Evolutionary conservation across 2,329 filamentous ascomycete species (phyloP).

Genomic region (Boeremia exigua): DNA sequence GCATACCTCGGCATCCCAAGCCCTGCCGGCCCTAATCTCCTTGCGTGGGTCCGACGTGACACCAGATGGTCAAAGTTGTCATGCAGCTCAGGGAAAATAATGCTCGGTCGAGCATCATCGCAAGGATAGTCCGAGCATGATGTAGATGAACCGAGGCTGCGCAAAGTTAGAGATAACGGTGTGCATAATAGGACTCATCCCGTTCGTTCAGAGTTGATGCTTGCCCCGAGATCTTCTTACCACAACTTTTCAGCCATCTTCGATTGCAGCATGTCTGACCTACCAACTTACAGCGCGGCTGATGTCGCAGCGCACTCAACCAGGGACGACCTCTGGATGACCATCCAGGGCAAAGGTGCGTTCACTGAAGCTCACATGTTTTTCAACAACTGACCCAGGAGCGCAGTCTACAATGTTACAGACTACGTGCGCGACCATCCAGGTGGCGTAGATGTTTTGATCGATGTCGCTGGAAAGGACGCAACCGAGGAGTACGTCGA

Average conservation of each 20-base stretch:
- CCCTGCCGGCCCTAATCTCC: constrained; percentile 11
- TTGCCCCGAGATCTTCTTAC: not conserved
- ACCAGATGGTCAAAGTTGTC: constrained; percentile 13
- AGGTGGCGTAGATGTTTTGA: constrained; percentile 48
- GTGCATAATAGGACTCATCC: constrained; percentile 15
- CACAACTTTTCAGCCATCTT: not conserved
- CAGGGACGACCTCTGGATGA: constrained; percentile 61
- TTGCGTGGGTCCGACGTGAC: constrained; percentile 10
- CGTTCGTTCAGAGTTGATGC: constrained; percentile 13
- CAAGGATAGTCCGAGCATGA: constrained; percentile 8
- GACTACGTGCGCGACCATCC: constrained; percentile 66
- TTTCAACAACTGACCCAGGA: not conserved
- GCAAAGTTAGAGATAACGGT: constrained; percentile 11
- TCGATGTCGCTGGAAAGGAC: constrained; percentile 52
- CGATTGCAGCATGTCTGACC: constrained; percentile 19
- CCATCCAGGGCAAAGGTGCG: constrained; percentile 55
- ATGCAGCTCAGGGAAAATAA: constrained; percentile 11
- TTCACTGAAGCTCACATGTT: not conserved
- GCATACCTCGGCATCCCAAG: constrained; percentile 14
- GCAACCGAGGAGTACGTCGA: constrained; percentile 53
- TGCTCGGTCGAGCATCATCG: constrained; percentile 11
- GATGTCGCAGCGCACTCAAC: constrained; percentile 60
- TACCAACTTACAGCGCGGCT: constrained; percentile 19
- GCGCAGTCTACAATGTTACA: constrained; percentile 64
- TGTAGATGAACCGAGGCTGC: constrained; percentile 16